phyloP scores from a whole-genome alignment of 2,329 filamentous ascomycete genomes.

The Elsinoe batatas region DNA sequence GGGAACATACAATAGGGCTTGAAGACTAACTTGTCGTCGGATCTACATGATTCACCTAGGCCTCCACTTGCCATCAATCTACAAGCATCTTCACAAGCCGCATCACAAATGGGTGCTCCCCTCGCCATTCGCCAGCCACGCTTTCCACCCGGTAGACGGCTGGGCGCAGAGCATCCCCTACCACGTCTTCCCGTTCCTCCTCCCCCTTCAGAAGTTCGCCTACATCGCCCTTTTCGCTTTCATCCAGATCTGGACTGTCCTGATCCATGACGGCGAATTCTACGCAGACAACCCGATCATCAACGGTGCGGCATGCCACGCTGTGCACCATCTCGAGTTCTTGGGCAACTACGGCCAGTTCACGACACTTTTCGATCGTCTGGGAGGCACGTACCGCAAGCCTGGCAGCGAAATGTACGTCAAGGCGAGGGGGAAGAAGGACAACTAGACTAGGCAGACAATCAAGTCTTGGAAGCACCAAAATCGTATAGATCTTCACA shows the following conservation, averaged over 20 bases:
- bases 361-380: conserved; percentile 81
- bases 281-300: conserved; percentile 81
- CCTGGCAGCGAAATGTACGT: conserved; percentile 35
- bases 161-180: conserved; percentile 84
- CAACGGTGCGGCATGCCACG: conserved; percentile 92
- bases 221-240: conserved; percentile 81
- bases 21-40: conserved; percentile 38
- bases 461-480: neutral
- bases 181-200: conserved; percentile 85
- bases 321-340: conserved; percentile 79
- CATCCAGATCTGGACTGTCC: conserved; percentile 93
- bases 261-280: conserved; percentile 95
- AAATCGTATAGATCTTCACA: neutral
- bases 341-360: conserved; percentile 94
- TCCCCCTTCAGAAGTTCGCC: conserved; percentile 83
- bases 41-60: conserved; percentile 90
- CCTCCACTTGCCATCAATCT: conserved; percentile 68
- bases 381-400: conserved; percentile 77
- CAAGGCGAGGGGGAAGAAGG: conserved; percentile 10
- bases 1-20: too few species aligned
- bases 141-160: conserved; percentile 90
- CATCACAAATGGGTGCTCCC: conserved; percentile 99
- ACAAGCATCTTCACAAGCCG: conserved; percentile 88
- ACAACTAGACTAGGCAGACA: neutral
- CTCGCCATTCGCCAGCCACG: conserved; percentile 81